Base-by-base conservation (phyloP, 345 rosid genomes). In the Citrus sp. region DNA sequence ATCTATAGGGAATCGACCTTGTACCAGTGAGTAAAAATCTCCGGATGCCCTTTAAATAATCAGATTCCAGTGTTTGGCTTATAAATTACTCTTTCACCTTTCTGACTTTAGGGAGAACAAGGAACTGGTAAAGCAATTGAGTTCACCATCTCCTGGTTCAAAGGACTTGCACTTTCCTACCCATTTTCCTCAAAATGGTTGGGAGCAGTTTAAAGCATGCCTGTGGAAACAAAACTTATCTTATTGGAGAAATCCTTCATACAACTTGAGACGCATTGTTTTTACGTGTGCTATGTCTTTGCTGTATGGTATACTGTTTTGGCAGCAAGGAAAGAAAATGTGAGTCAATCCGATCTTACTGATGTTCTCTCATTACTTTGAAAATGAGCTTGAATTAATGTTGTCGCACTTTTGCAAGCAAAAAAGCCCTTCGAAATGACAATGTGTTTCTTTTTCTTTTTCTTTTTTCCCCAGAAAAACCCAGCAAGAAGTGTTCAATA, bases 181-280 rank as follows among this genome's bases (percentile, higher is more conserved):
- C 0, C 79, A 79, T 7, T 90, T 82, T 78, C 79, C 88, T 34
- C 88, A 82, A 74, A 82, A 75, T 62, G 27, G 78, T 21, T 83
- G 85, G 88, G 87, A 67, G 64, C 96, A 89, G 67, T 83, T 90
- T 80, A 84, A 69, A 71, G 83, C 88, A 56, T 92, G 95, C 71
- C 77, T 88, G 2, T 90, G 95, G 93, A 92, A 90, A 77, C 93
- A 86, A 30, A 69, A 84, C 35, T 72, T 83, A 67, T 87, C 96
- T 21, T 90, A 90, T 40, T 92, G 93, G 92, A 85, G 92, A 81
- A 90, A 85, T 72, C 89, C 94, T 9, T 61, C 81, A 3, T 92
- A 87, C 82, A 92, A 90, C 64, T 75, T 90, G 72, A 68, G 72
- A 12, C 88, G 92, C 27, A 46, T 89, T 66, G 3, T 81, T 22